Conservation (phyloP, 2,329 filamentous ascomycete species). For the Penicillium oxalicum region DNA sequence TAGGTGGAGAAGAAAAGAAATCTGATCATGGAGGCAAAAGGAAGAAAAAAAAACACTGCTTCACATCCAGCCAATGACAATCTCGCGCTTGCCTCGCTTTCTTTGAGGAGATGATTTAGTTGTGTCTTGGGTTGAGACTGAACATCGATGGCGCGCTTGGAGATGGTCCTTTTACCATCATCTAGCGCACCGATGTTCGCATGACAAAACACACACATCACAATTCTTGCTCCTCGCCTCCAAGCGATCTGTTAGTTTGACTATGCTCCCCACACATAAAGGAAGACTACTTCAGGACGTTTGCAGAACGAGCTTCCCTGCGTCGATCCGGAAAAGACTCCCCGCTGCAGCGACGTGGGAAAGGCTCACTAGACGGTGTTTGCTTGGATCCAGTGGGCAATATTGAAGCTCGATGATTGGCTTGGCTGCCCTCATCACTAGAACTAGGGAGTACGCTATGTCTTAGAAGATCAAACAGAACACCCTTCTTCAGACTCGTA, state of each 20-base stretch:
- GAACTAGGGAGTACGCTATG: background rate
- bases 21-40: conserved; percentile 16
- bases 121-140: background rate
- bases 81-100: background rate
- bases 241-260: background rate
- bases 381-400: conserved; percentile 17
- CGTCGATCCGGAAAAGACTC: conserved; percentile 14
- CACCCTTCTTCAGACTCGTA: background rate
- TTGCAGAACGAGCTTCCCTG: conserved; percentile 22
- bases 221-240: background rate
- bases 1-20: conserved; percentile 15
- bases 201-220: background rate
- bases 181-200: background rate
- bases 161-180: background rate
- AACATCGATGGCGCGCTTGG: background rate
- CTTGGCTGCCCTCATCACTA: conserved; percentile 14
- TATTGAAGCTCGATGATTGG: conserved; percentile 20
- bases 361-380: conserved; percentile 20
- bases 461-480: background rate
- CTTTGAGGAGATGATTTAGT: background rate
- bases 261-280: conserved; percentile 4
- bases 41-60: conserved; percentile 14
- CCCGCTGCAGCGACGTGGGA: conserved; percentile 15
- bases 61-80: conserved; percentile 21
- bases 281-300: conserved; percentile 26